phyloP scores from a whole-genome alignment of 164 flowering plant species.

The Santalum album region DNA sequence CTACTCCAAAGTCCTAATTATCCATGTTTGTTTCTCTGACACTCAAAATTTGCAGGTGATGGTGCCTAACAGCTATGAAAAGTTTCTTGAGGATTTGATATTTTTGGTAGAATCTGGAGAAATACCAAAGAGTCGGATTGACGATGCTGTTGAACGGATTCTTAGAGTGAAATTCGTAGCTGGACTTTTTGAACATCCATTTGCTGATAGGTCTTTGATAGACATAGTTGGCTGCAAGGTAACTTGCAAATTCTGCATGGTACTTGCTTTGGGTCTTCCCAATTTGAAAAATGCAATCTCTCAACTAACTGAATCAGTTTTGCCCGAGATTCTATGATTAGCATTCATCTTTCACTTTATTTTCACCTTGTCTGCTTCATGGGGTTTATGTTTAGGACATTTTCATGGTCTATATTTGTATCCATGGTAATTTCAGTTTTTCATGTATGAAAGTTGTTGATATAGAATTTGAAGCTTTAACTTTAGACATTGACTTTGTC shows the following conservation, averaged over 20 bases:
- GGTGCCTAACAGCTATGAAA: constrained; percentile 57
- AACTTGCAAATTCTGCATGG: constrained; percentile 2
- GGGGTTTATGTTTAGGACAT: not conserved
- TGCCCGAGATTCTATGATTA: not conserved
- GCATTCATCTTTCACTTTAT: not conserved
- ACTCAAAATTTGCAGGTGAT: constrained; percentile 51
- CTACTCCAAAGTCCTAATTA: not conserved
- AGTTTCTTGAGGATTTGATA: constrained; percentile 45
- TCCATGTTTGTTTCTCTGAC: not conserved
- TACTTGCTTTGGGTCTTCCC: not conserved
- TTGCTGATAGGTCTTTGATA: constrained; percentile 58
- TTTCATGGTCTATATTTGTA: not conserved
- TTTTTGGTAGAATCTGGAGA: constrained; percentile 61
- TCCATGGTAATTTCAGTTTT: not conserved
- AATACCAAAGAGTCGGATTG: constrained; percentile 55
- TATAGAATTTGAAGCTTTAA: not conserved
- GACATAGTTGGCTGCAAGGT: constrained; percentile 77
- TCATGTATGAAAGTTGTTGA: not conserved
- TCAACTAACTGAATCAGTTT: not conserved
- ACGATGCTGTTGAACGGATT: constrained; percentile 85
- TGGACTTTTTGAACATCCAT: constrained; percentile 74
- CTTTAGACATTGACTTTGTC: too few species aligned
- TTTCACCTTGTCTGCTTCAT: not conserved
- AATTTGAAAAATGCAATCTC: not conserved
- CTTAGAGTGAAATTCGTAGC: constrained; percentile 74